Evolutionary conservation across 768 basidiomycete genomes (phyloP).

Genomic region (Mycena filopes): DNA sequence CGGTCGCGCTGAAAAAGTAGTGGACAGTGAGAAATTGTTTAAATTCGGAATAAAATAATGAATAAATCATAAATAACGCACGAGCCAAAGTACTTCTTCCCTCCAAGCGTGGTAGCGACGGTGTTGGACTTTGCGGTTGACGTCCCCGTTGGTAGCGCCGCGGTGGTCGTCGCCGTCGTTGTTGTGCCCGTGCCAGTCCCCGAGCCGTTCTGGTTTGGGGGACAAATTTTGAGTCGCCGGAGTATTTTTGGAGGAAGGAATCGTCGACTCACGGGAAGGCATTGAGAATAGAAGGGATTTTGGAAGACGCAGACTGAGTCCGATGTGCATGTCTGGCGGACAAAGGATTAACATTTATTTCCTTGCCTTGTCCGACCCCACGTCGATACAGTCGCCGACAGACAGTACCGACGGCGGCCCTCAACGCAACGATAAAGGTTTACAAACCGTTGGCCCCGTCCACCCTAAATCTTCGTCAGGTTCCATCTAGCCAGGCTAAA

Average conservation of each 20-base stretch:
- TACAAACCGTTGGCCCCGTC: conserved; percentile 21
- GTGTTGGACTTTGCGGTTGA: conserved; percentile 44
- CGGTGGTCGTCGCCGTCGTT: conserved; percentile 13
- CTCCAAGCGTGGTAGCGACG: conserved; percentile 47
- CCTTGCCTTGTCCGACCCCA: too few relatives aligned
- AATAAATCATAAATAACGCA: neutral
- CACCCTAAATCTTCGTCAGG: conserved; percentile 13
- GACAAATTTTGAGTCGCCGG: neutral
- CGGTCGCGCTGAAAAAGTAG: conserved; percentile 45
- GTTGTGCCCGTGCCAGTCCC: conserved; percentile 13
- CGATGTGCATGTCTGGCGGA: conserved; percentile 13
- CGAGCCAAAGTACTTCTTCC: conserved; percentile 59
- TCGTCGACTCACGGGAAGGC: conserved; percentile 20
- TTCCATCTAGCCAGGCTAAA: neutral
- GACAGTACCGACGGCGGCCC: too few relatives aligned
- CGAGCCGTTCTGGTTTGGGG: neutral
- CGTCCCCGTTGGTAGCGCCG: conserved; percentile 35
- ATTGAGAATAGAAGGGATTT: conserved; percentile 28
- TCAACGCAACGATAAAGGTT: too few relatives aligned
- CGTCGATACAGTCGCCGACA: too few relatives aligned
- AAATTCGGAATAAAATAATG: too few relatives aligned
- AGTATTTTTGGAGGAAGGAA: too few relatives aligned
- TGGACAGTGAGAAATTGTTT: neutral
- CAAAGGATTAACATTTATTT: neutral
- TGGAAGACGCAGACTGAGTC: conserved; percentile 7